Base-by-base conservation (phyloP, 179 eudicot species). In the Gypsophila paniculata region DNA sequence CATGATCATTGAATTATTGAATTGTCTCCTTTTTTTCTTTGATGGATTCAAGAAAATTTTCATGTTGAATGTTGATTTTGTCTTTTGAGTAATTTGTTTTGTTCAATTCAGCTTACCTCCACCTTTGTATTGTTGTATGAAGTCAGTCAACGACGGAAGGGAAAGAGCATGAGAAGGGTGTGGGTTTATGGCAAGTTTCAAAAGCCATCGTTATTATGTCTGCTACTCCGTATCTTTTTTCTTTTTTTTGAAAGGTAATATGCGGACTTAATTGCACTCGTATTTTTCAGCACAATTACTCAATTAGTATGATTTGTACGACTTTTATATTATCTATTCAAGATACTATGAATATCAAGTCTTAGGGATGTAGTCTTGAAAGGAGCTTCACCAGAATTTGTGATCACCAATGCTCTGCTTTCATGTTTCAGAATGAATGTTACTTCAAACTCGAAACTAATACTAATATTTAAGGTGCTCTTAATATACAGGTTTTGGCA, bases 131-230 rank as follows among this genome's bases (percentile, higher is more conserved):
- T 93, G 98, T 62, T 91, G 97, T 61, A 79, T 93, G 21, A 91
- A 83, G 77, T 88, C 97, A 0, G 86, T 86, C 39, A 91, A 93
- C 85, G 92, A 2, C 84, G 72, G 69, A 91, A 84, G n/a, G 86
- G 85, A 23, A 93, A 93, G 81, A 80, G 76, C 78, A 88, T 93
- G 97, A 71, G 68, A 57, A 85, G 98, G 82, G 97, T 91, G 53
- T 93, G 96, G 96, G 87, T 93, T 74, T 96, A 91, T 29, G 98
- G 91, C 48, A 91, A 93, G 85, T 93, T 93, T 71, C 94, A 82
- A 76, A 93, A 93, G 81, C 89, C 89, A 3, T 34, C 46, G 26
- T 84, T 76, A 87, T 26, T 36, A 22, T 32, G 26, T 17, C 46
- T 11, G 67, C 7, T 0, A 14, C 22, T 19, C 68, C n/a, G n/a